These are phyloP conservation scores for Sphagnurus paluster DNA, from an alignment of 1,284 basidiomycete genomes.

Conservation along the genomic window DNA sequence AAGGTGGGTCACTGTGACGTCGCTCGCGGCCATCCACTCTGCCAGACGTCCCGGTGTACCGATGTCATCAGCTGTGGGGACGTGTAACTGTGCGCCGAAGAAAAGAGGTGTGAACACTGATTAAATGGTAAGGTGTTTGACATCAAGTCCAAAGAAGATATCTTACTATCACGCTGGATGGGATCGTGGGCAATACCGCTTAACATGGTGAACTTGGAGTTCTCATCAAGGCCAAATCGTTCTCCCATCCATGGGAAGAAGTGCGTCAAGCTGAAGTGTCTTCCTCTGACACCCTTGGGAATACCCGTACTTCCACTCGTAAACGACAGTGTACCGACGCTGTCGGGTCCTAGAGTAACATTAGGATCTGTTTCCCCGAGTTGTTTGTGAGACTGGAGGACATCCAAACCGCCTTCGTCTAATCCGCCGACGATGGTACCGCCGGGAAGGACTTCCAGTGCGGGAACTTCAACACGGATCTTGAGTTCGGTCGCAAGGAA, in stretches of 20 bases:
- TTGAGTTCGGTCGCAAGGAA: constrained; percentile 82
- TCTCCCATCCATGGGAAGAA: constrained; percentile 99
- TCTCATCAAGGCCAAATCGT: constrained; percentile 75
- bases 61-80: constrained; percentile 97
- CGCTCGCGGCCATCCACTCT: constrained; percentile 96
- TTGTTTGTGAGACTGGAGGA: constrained; percentile 51
- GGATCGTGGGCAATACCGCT: constrained; percentile 99
- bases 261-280: constrained; percentile 96
- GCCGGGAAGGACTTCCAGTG: constrained; percentile 72
- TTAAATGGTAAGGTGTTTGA: constrained; percentile 9
- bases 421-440: constrained; percentile 73
- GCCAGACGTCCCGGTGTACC: constrained; percentile 96
- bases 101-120: constrained; percentile 98
- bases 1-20: constrained; percentile 92
- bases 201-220: constrained; percentile 96
- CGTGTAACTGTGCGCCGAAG: constrained; percentile 94
- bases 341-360: constrained; percentile 91
- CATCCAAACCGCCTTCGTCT: constrained; percentile 42
- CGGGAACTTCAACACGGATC: constrained; percentile 93
- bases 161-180: constrained; percentile 96
- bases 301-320: constrained; percentile 98
- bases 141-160: neutral
- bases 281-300: constrained; percentile 94
- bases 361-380: constrained; percentile 76
- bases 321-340: constrained; percentile 93